Evolutionary conservation across 306 rosid species (phyloP).

Genomic region (Prunus persica): Prunus_persica_NCBIv2 NC_034016.1:12281501-12282000

Average conservation of each 20-base stretch:
- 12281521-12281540: too few species aligned
- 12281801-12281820: neutral
- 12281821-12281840: neutral
- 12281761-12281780: neutral
- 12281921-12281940: slow-evolving; percentile 83
- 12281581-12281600: too few species aligned
- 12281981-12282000: slow-evolving; percentile 80
- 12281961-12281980: slow-evolving; percentile 59
- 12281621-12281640: too few species aligned
- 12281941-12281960: slow-evolving; percentile 65
- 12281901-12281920: slow-evolving; percentile 68
- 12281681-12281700: neutral
- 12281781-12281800: neutral
- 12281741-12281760: neutral
- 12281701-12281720: neutral
- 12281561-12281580: too few species aligned
- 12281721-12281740: neutral
- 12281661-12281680: neutral
- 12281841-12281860: slow-evolving; percentile 81
- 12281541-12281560: too few species aligned
- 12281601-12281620: too few species aligned
- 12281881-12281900: slow-evolving; percentile 92
- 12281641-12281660: neutral
- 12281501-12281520: too few species aligned
- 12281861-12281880: slow-evolving; percentile 88